Conservation (phyloP, 2,329 filamentous ascomycete species). For the Neonectria ditissima region DNA sequence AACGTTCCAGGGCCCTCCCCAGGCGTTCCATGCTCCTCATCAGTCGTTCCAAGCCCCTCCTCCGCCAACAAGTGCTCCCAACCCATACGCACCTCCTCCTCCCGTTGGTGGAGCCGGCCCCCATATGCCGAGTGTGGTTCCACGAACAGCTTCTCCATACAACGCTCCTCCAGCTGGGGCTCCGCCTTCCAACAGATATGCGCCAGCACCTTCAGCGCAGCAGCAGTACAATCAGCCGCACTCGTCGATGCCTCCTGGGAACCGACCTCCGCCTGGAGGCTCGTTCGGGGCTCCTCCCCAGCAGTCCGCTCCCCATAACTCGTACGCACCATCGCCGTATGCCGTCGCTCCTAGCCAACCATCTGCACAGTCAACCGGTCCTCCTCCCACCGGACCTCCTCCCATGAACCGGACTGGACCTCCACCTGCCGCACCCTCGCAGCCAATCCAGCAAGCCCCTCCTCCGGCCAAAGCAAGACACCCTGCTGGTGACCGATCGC, state of each 20-base stretch:
- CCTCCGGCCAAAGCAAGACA: slow-evolving; percentile 72
- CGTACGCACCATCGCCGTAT: slow-evolving; percentile 72
- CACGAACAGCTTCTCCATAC: slow-evolving; percentile 86
- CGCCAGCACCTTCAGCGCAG: slow-evolving; percentile 72
- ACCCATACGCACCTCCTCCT: slow-evolving; percentile 62
- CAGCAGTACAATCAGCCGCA: slow-evolving; percentile 59
- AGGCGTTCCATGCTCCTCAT: slow-evolving; percentile 49
- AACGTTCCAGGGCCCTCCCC: slow-evolving; percentile 54
- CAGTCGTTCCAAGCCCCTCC: slow-evolving; percentile 59
- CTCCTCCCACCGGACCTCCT: slow-evolving; percentile 53
- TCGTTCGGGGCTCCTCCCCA: slow-evolving; percentile 60
- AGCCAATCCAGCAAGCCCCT: slow-evolving; percentile 57
- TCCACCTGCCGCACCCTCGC: slow-evolving; percentile 42
- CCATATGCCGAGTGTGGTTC: slow-evolving; percentile 70
- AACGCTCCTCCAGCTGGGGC: slow-evolving; percentile 79
- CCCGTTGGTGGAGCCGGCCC: slow-evolving; percentile 73
- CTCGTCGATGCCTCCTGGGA: slow-evolving; percentile 55
- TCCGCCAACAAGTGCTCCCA: slow-evolving; percentile 73
- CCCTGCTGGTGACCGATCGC: slow-evolving; percentile 87
- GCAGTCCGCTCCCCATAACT: slow-evolving; percentile 60
- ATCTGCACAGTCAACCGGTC: slow-evolving; percentile 54
- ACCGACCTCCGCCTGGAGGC: slow-evolving; percentile 61
- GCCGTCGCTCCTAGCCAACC: slow-evolving; percentile 51
- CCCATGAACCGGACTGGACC: slow-evolving; percentile 49
- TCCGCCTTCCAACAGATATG: slow-evolving; percentile 81